phyloP scores from a whole-genome alignment of 1,139 yeast genomes.

The Taphrina sp. region DNA sequence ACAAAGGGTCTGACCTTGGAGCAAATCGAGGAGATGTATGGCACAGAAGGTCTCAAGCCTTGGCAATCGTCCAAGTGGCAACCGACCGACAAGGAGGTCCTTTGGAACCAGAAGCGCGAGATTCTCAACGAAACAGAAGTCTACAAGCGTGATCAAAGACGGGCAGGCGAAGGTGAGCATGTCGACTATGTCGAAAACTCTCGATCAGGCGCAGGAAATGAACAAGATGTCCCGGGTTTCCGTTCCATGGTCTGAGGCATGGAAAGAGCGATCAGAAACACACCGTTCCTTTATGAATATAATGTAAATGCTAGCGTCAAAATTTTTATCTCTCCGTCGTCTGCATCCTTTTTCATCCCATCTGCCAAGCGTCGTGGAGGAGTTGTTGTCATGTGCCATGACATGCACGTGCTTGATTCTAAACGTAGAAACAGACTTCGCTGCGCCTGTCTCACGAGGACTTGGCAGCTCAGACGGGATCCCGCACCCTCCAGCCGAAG shows the following conservation, averaged over 20 bases:
- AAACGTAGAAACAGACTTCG: too few species aligned
- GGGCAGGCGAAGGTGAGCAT: conserved; percentile 7
- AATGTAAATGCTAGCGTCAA: too few species aligned
- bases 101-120: conserved; percentile 4
- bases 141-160: conserved; percentile 10
- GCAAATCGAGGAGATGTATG: conserved; percentile 46
- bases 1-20: conserved; percentile 74
- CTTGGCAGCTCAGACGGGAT: too few species aligned
- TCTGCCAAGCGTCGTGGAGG: too few species aligned
- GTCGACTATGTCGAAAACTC: conserved; percentile 13
- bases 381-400: too few species aligned
- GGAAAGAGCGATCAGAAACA: neutral
- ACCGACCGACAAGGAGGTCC: conserved; percentile 17
- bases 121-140: conserved; percentile 15
- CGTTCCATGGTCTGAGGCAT: conserved; percentile 4
- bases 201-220: conserved; percentile 10
- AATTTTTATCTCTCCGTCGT: too few species aligned
- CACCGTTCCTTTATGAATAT: too few species aligned
- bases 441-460: too few species aligned
- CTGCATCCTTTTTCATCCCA: too few species aligned
- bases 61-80: conserved; percentile 36
- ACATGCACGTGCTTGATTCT: too few species aligned
- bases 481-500: too few species aligned
- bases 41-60: conserved; percentile 35
- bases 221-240: conserved; percentile 13